Evolutionary conservation across 345 rosid species (phyloP).

Genomic region (Adansonia digitata): DNA sequence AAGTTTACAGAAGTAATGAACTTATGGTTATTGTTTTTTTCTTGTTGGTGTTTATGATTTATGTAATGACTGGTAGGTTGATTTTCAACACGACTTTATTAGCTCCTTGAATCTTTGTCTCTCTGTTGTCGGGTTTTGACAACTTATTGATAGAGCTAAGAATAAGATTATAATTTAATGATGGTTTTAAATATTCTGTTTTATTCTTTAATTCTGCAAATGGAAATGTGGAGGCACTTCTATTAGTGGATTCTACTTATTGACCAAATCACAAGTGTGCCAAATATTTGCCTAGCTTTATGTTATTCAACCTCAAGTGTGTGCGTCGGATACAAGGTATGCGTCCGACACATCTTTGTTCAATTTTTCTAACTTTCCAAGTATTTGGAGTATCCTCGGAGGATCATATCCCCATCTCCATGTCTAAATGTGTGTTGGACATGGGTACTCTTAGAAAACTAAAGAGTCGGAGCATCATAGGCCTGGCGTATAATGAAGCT

Average conservation of each 20-base stretch:
- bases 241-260: background rate
- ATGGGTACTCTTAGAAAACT: too few species aligned
- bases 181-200: slow-evolving; percentile 1
- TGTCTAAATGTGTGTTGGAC: too few species aligned
- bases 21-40: background rate
- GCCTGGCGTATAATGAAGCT: background rate
- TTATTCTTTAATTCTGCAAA: background rate
- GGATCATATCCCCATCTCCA: too few species aligned
- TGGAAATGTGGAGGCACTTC: background rate
- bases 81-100: background rate
- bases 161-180: background rate
- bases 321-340: too few species aligned
- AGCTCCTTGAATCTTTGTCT: background rate
- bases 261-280: background rate
- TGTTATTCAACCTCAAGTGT: too few species aligned
- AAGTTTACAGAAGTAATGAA: background rate
- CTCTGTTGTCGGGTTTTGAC: background rate
- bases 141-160: background rate
- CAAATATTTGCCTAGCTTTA: background rate
- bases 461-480: too few species aligned
- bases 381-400: too few species aligned
- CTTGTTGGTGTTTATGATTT: background rate
- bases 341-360: too few species aligned
- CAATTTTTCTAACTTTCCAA: too few species aligned
- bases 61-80: background rate